Conservation (phyloP, 2,329 filamentous ascomycete species). For the Colletotrichum orchidophilum region DNA sequence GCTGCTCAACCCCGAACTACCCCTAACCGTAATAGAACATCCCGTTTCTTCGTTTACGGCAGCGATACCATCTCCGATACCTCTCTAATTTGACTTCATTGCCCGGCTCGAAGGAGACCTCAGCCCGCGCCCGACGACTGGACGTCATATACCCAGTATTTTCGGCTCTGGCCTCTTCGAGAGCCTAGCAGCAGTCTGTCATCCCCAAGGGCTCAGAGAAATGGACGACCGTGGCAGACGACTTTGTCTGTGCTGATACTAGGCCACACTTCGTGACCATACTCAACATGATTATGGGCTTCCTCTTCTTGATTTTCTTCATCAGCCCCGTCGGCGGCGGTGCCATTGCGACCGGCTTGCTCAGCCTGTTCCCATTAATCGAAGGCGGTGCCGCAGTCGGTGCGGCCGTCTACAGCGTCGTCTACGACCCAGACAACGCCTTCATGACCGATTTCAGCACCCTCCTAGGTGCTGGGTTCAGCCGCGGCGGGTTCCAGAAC, state of each 20-base stretch:
- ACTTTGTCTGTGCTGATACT: too few species aligned
- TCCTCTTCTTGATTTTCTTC: conserved; percentile 12
- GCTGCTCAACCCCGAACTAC: background rate
- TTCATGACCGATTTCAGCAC: background rate
- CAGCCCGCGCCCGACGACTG: too few species aligned
- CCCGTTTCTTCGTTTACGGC: background rate
- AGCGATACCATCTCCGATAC: background rate
- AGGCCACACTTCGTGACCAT: too few species aligned
- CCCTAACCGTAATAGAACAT: background rate
- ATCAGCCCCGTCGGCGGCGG: background rate
- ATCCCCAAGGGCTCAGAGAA: background rate
- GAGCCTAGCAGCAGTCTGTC: background rate
- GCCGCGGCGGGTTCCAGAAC: background rate
- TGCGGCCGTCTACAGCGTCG: background rate
- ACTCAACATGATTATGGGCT: background rate
- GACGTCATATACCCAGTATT: background rate
- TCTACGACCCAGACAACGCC: background rate
- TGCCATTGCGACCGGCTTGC: background rate
- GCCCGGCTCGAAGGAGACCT: background rate
- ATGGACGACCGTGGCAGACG: too few species aligned
- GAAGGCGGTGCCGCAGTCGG: background rate
- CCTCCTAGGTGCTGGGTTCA: background rate
- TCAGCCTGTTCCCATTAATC: background rate
- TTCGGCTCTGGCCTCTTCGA: background rate
- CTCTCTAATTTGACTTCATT: background rate